Percentiles rank a stretch among this genome's conserved stretches.
These are phyloP conservation scores for Amesomyces nigricolor DNA, from an alignment of 2,329 filamentous ascomycete genomes.

Conservation along the genomic window DNA sequence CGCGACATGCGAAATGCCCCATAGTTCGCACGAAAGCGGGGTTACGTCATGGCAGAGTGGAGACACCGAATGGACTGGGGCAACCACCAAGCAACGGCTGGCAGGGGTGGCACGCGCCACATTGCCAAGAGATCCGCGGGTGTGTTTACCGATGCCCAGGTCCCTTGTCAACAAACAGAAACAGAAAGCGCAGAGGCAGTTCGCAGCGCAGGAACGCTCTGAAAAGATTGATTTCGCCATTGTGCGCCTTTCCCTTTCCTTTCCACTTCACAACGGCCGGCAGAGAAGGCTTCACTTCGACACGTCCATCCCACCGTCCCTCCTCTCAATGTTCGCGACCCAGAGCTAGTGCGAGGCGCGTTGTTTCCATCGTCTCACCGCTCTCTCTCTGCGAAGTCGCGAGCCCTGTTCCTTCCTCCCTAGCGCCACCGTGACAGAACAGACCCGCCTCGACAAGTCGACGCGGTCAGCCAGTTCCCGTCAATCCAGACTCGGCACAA, in stretches of 20 bases:
- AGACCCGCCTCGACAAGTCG: not conserved
- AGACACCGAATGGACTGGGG: constrained; percentile 14
- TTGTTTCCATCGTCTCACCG: constrained; percentile 18
- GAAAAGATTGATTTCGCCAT: constrained; percentile 4
- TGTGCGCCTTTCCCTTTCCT: constrained; percentile 5
- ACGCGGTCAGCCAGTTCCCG: not conserved
- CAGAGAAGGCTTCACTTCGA: constrained; percentile 15
- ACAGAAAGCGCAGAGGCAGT: constrained; percentile 17
- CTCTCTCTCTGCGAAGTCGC: not conserved
- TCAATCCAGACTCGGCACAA: not conserved
- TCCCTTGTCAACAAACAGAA: constrained; percentile 18
- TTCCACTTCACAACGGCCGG: not conserved
- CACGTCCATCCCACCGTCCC: constrained; percentile 8
- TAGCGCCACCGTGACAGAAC: not conserved
- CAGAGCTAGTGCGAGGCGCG: constrained; percentile 19
- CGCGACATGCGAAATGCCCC: constrained; percentile 16
- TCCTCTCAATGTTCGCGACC: constrained; percentile 17
- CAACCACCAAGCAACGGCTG: constrained; percentile 16
- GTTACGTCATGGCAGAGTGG: constrained; percentile 18
- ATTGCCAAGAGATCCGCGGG: not conserved
- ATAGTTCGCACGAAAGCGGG: constrained; percentile 1
- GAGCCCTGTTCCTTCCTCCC: not conserved
- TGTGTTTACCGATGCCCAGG: constrained; percentile 19
- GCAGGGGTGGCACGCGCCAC: constrained; percentile 21
- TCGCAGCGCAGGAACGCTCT: not conserved